phyloP scores from a whole-genome alignment of 176 grass and related monocot genomes.

The Thinopyrum elongatum region DNA sequence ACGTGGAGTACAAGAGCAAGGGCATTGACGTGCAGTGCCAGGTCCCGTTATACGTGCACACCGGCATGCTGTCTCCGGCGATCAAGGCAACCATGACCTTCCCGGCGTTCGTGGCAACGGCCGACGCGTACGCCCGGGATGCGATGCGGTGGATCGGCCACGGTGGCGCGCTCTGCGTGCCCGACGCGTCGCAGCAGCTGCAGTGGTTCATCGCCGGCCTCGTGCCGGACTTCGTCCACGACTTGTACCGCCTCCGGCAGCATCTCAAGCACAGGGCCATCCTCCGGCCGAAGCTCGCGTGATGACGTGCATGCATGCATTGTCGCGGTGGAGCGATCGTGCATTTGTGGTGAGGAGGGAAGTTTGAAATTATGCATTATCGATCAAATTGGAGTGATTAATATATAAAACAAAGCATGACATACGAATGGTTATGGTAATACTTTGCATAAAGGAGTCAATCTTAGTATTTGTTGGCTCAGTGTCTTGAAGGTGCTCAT shows the following conservation, averaged over 20 bases:
- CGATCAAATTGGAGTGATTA: too few relatives aligned
- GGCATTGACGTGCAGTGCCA: conserved; percentile 49
- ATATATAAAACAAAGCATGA: too few relatives aligned
- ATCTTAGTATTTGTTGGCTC: too few relatives aligned
- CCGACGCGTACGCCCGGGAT: conserved; percentile 34
- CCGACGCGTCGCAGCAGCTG: conserved; percentile 42
- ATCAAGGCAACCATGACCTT: neutral
- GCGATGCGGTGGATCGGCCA: conserved; percentile 41
- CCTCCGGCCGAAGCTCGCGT: neutral
- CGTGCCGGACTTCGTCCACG: conserved; percentile 27
- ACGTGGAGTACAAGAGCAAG: conserved; percentile 38
- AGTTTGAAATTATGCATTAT: too few relatives aligned
- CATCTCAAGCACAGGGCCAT: conserved; percentile 26
- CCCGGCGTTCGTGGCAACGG: conserved; percentile 27
- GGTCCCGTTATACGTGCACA: conserved; percentile 19
- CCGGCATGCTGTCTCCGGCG: conserved; percentile 35
- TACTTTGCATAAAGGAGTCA: too few relatives aligned
- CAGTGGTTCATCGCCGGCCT: conserved; percentile 37
- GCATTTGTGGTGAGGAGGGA: too few relatives aligned
- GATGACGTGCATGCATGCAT: neutral
- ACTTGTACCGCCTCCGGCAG: conserved; percentile 18
- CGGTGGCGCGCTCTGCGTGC: conserved; percentile 22
- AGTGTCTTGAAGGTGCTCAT: too few relatives aligned
- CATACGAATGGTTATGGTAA: too few relatives aligned
- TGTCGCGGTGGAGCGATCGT: too few relatives aligned